Percentiles rank a stretch among this genome's conserved stretches.
phyloP scores from a whole-genome alignment of 164 flowering plant genomes.

The Buxus sempervirens region DNA sequence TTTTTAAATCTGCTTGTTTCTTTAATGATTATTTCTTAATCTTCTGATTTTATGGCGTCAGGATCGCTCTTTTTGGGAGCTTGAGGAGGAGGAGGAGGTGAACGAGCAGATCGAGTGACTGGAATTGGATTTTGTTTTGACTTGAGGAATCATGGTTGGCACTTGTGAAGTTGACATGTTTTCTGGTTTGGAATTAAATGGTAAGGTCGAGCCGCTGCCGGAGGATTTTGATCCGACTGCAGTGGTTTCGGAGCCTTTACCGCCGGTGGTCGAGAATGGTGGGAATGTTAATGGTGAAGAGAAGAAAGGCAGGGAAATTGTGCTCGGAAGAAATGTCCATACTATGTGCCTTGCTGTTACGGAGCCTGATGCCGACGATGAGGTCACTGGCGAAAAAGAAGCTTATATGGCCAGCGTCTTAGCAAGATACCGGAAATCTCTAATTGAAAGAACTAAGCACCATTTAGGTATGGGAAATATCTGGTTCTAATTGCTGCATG shows the following conservation, averaged over 20 bases:
- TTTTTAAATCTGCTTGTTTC: no score
- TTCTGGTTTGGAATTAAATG: neutral
- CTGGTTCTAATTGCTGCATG: no score
- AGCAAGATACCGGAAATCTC: slow-evolving; percentile 55
- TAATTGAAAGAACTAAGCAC: slow-evolving; percentile 57
- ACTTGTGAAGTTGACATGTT: neutral
- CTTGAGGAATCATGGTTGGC: neutral
- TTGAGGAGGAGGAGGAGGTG: no score
- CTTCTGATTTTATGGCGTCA: no score
- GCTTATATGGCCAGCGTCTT: slow-evolving; percentile 72
- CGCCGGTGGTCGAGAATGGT: no score
- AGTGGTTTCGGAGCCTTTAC: slow-evolving; percentile 10
- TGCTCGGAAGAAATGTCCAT: slow-evolving; percentile 49
- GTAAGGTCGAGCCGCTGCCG: neutral
- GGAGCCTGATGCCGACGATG: slow-evolving; percentile 72
- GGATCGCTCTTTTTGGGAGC: no score
- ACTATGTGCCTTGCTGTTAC: slow-evolving; percentile 53
- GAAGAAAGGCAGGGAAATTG: no score
- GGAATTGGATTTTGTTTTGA: no score
- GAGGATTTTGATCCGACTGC: slow-evolving; percentile 34
- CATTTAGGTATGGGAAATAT: slow-evolving; percentile 46
- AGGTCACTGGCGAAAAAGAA: slow-evolving; percentile 62
- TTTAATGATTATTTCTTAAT: no score
- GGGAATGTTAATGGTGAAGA: neutral
- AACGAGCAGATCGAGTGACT: no score